Percentiles rank a stretch among this genome's conserved stretches.
Conservation (phyloP, 1,284 basidiomycete species). For the Veloporphyrellus conicus region DNA sequence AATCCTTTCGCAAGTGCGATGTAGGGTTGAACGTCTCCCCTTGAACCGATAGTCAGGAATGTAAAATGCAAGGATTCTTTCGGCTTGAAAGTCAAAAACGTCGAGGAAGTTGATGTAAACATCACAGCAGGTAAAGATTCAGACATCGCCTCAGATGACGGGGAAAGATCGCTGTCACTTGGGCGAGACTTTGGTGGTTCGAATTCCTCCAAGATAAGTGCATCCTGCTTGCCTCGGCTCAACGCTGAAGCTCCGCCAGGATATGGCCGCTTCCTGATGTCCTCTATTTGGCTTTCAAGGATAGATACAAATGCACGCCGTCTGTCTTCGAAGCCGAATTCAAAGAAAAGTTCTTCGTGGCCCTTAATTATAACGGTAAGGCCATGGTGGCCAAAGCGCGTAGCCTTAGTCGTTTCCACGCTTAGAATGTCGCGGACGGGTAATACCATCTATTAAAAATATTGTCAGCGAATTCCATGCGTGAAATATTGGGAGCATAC, state of each 20-base stretch:
- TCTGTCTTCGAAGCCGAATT: slow-evolving; percentile 78
- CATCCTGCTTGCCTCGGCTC: slow-evolving; percentile 55
- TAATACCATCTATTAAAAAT: slow-evolving; percentile 75
- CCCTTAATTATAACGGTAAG: slow-evolving; percentile 89
- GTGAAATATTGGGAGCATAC: slow-evolving; percentile 40
- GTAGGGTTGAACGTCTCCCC: slow-evolving; percentile 92
- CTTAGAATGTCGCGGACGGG: slow-evolving; percentile 86
- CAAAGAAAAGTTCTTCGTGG: slow-evolving; percentile 95
- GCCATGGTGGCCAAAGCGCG: slow-evolving; percentile 84
- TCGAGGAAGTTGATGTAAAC: slow-evolving; percentile 90
- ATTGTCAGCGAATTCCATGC: slow-evolving; percentile 10
- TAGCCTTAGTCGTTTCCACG: slow-evolving; percentile 80
- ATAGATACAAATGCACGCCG: slow-evolving; percentile 72
- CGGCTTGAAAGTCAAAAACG: slow-evolving; percentile 93
- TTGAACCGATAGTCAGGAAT: slow-evolving; percentile 90
- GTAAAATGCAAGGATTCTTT: slow-evolving; percentile 80
- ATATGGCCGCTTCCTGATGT: slow-evolving; percentile 49
- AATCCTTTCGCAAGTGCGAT: slow-evolving; percentile 92
- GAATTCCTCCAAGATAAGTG: slow-evolving; percentile 71
- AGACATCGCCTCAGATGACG: slow-evolving; percentile 50
- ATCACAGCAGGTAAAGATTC: slow-evolving; percentile 80
- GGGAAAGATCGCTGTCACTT: slow-evolving; percentile 40
- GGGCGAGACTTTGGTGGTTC: slow-evolving; percentile 45
- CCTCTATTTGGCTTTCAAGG: slow-evolving; percentile 79
- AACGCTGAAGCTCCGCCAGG: slow-evolving; percentile 40